Evolutionary conservation across 805 yeast species (phyloP), one percentile per base, ranked within the genome.

Genomic region (Candida krabiensis): DNA sequence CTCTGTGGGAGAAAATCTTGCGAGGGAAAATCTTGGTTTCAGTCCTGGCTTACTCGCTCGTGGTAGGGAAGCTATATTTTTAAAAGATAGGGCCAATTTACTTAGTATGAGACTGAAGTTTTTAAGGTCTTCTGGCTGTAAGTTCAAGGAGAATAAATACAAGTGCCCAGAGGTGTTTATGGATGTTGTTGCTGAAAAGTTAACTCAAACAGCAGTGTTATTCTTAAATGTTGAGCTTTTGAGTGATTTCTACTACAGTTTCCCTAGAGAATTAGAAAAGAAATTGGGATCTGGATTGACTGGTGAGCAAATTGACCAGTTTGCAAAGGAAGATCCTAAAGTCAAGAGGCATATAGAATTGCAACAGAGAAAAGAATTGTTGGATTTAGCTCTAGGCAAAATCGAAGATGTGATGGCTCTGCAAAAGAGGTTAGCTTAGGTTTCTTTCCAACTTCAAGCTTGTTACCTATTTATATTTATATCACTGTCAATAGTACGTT

Each of bases 311-410:
- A 73, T 93, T 35, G 97, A 90, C 54, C 65, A 66, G 43, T 87
- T 91, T 66, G 99, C 99, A 0, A 87, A 88, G 52, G 97, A 93
- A 63, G 96, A 93, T 63, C 93, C 96, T 15, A 86, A 82, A 63
- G 79, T 95, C 40, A 84, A 84, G 58, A 76, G 83, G 51, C 99
- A 93, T 55, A 85, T 93, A 50, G 96, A 91, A 55, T 65, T 95
- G 45, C 99, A 93, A 61, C 91, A 88, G 61, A 78, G 97, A 33
- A 93, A 91, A 60, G 96, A 89, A 53, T 65, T 89, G 38, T 71
- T 95, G 37, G 95, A 88, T 49, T 65, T 85, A 34, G 99, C 97
- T 0, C 60, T 90, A 52, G 73, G 71, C 42, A 91, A 86, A 66
- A 89, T 93, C 38, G 96, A 91, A 46, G 79, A 82, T 23, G 87